Evolutionary conservation across 2,329 filamentous ascomycete genomes (phyloP).

Genomic region (Diaporthe batatas): DNA sequence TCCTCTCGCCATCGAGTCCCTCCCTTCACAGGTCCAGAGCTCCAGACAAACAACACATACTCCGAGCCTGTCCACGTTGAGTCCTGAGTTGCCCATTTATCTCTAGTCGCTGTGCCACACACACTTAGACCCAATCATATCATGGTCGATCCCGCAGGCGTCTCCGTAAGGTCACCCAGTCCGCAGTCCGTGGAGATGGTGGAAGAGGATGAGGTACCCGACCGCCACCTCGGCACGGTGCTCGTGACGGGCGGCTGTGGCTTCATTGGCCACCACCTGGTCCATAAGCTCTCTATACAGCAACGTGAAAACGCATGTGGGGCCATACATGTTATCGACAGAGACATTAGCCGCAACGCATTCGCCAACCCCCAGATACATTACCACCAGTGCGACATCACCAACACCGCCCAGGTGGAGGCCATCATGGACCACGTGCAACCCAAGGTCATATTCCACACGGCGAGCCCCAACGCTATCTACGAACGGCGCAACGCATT

Average conservation of each 20-base stretch:
- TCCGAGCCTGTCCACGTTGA: not conserved
- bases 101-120: not conserved
- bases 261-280: conserved; percentile 52
- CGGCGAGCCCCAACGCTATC: conserved; percentile 50
- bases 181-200: not conserved
- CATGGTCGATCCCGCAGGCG: not conserved
- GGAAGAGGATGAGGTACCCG: not conserved
- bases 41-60: not conserved
- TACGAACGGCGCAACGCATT: conserved; percentile 16
- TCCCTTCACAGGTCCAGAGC: conserved; percentile 5
- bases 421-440: conserved; percentile 45
- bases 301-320: conserved; percentile 41
- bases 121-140: conserved; percentile 11
- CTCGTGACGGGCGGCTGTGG: conserved; percentile 52
- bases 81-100: no score
- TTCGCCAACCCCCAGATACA: conserved; percentile 43
- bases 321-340: conserved; percentile 49
- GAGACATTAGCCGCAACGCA: conserved; percentile 46
- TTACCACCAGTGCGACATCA: conserved; percentile 49
- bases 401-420: conserved; percentile 42
- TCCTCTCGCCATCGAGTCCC: not conserved
- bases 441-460: conserved; percentile 51
- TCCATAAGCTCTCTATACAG: conserved; percentile 45
- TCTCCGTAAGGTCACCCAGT: not conserved
- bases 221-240: conserved; percentile 40